These are phyloP conservation scores for Mimosa bimucronata DNA, from an alignment of 306 rosid genomes.

Conservation along the genomic window DNA sequence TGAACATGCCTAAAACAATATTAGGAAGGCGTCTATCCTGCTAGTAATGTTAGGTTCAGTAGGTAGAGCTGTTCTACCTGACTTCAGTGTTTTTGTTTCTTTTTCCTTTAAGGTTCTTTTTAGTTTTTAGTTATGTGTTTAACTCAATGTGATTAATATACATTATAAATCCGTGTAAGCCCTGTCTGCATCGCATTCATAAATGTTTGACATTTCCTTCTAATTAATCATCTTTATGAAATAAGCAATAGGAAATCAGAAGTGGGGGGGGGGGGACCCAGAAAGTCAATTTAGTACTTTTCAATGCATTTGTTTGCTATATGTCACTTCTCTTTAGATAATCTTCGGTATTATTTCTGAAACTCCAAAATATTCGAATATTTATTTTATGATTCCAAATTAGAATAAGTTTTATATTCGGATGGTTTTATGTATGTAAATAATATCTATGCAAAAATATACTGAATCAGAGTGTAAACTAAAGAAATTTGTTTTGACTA, in stretches of 20 bases:
- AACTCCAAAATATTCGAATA: neutral
- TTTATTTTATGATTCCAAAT: neutral
- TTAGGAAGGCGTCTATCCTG: neutral
- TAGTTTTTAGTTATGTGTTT: neutral
- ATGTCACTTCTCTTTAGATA: neutral
- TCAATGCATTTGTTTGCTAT: neutral
- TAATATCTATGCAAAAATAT: neutral
- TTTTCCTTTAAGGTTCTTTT: neutral
- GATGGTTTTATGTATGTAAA: neutral
- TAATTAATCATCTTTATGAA: neutral
- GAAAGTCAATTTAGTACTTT: neutral
- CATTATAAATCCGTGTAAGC: neutral
- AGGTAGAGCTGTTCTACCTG: constrained; percentile 10
- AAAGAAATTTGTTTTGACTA: neutral
- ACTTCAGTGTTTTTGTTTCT: neutral
- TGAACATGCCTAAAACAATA: neutral
- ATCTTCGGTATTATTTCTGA: neutral
- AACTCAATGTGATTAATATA: neutral
- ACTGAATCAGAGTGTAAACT: neutral
- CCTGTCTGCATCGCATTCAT: neutral
- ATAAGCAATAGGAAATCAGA: neutral
- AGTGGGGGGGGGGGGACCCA: neutral
- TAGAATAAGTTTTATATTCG: neutral
- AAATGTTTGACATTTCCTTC: neutral
- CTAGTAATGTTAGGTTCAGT: constrained; percentile 22